Evolutionary conservation across 768 basidiomycete genomes (phyloP), one percentile per base, ranked within the genome.

Genomic region (Hortiboletus flavorubellus): DNA sequence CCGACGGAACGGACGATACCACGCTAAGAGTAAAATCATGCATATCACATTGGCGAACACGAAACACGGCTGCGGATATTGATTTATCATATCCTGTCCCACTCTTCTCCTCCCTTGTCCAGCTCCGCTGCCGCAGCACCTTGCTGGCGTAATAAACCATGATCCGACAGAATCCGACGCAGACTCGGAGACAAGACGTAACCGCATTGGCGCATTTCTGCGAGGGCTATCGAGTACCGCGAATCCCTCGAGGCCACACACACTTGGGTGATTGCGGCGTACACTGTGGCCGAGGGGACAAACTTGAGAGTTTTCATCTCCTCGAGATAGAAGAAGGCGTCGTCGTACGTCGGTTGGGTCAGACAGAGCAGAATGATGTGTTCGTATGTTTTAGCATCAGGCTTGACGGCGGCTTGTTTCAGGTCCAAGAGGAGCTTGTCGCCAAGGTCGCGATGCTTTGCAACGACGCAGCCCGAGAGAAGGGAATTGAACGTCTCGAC

Each of bases 321-420:
- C 67, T 93, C 91, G 33, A 96, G 78, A 70, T 91, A 93, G 65
- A 84, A 86, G 73, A 94, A 94, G 0, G 91, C 90, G 57, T 92
- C 90, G 64, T 93, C 91, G 69, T 92, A 95, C 3, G 74, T 76
- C 8, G 80, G 69, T 63, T 89, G 86, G 0, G 84, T 83, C 14
- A 94, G 77, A 64, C 84, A 87, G 4, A 94, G 78, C 11, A 73
- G 59, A 56, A 94, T 81, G 72, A 93, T 78, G 33, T 77, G 76
- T 62, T 85, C 81, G 68, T 85, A 92, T 3, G 86, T 90, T 30
- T 73, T 71, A 38, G 72, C 68, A 65, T 91, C 76, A 16, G 85
- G 83, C 51, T 74, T 73, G 56, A 91, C 63, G 34, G 73, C 73
- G 11, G 75, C 74, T 29, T 78, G 73, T 64, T 82, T 84, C 78